Evolutionary conservation across 2,329 filamentous ascomycete species (phyloP).

Genomic region (Xylariaceae sp.): DNA sequence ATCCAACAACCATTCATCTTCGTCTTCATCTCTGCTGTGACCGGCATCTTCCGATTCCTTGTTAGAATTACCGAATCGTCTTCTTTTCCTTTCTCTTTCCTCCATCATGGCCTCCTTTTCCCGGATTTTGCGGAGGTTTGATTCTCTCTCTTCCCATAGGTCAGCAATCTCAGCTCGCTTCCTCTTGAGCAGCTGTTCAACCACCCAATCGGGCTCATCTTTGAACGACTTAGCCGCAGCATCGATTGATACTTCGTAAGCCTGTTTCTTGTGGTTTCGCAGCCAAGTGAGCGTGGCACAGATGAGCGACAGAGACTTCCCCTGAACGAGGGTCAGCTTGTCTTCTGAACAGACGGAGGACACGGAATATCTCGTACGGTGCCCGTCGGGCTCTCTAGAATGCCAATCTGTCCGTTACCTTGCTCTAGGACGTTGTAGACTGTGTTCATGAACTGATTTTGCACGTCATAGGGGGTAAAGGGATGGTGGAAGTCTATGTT

Average conservation of each 20-base stretch:
- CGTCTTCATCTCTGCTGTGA: conserved; percentile 36
- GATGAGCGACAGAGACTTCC: conserved; percentile 88
- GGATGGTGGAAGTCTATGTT: conserved; percentile 74
- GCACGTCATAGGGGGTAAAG: conserved; percentile 80
- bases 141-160: conserved; percentile 67
- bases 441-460: conserved; percentile 79
- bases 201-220: conserved; percentile 79
- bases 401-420: conserved; percentile 69
- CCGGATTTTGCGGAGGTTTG: conserved; percentile 60
- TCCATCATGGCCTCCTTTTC: conserved; percentile 57
- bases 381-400: conserved; percentile 91
- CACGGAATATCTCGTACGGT: conserved; percentile 39
- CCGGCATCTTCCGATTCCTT: conserved; percentile 16
- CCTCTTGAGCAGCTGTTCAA: conserved; percentile 67
- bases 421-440: conserved; percentile 71
- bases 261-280: conserved; percentile 66
- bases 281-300: conserved; percentile 88
- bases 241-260: conserved; percentile 49
- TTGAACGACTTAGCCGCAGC: conserved; percentile 42
- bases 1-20: conserved; percentile 66
- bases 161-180: conserved; percentile 61
- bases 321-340: conserved; percentile 40
- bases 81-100: conserved; percentile 43
- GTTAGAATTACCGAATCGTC: conserved; percentile 34
- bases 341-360: neutral